Base-by-base conservation (phyloP, 78 protist species). In the Reticulomyxa filosa region DNA sequence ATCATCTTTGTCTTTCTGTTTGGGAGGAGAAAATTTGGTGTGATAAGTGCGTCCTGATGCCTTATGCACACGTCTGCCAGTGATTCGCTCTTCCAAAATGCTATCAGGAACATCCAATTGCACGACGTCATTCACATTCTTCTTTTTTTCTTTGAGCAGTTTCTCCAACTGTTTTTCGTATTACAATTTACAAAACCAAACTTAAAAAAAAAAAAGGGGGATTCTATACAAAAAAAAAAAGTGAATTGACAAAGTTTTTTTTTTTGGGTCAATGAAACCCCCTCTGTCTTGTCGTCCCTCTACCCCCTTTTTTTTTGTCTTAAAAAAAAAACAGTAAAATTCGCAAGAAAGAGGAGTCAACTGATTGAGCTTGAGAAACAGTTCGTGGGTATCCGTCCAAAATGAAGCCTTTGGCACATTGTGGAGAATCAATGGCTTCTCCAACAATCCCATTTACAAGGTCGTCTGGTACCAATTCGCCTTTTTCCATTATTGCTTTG, bases 331-430 rank as follows among this genome's bases (percentile, higher is more conserved):
- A 17, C 13, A 17, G 13, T 13, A 30, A 52, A 11, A 5, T 20
- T 26, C 38, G 5, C 38, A 30, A 52, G 11, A 32, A 50, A 59
- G 52, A 37, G 23, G 2, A 59, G 30, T 63, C 69, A n/a, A 78
- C 73, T 46, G 33, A 75, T 63, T 79, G 64, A n/a, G 97, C 97
- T 76, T 92, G 97, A 34, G 0, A 62, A 10, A 86, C 79, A 27
- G 96, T 89, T 38, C 97, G 81, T 22, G 97, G 97, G 80, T 90
- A 91, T 42, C 98, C 98, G 50, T 92, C 98, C 6, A 92, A 67
- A 35, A 92, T 71, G 80, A 88, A 92, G 27, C 98, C 97, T 11
- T 61, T 10, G 10, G 32, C 32, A 17, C 20, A 7, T 27, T 5
- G 64, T 42, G 13, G 50, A 3, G 5, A 22, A 26, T 20, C 39